Percentiles rank a stretch among this genome's conserved stretches.
phyloP scores from a whole-genome alignment of 192 early-diverging fungal genomes.

The Umbelopsis isabellina region DNA sequence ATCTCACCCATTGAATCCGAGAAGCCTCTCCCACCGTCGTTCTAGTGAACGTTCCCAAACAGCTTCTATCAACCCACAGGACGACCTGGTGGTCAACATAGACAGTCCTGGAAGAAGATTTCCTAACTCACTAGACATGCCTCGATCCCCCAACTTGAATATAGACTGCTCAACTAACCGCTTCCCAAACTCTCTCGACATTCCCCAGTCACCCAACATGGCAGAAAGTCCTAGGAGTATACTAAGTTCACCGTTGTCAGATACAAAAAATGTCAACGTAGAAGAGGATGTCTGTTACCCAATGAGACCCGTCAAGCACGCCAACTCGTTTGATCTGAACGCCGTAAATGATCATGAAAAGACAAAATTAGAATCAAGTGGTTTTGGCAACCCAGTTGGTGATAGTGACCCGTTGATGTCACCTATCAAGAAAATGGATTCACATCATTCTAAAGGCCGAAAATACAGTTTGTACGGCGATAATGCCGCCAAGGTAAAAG shows the following conservation, averaged over 20 bases:
- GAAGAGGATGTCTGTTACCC: constrained; percentile 15
- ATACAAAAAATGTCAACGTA: constrained; percentile 4
- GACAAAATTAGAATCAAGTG: not conserved
- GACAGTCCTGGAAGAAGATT: constrained; percentile 5
- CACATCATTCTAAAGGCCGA: not conserved
- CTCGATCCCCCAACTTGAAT: not conserved
- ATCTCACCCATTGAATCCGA: not conserved
- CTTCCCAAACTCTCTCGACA: constrained; percentile 5
- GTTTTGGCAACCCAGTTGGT: not conserved
- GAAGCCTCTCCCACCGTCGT: not conserved
- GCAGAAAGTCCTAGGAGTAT: constrained; percentile 1
- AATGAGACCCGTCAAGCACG: not conserved
- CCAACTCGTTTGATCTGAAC: constrained; percentile 1
- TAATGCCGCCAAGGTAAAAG: constrained; percentile 10
- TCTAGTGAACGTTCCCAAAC: not conserved
- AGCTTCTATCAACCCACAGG: not conserved
- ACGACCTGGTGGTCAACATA: not conserved
- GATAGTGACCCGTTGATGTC: not conserved
- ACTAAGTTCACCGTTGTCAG: not conserved
- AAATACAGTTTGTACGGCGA: constrained; percentile 10
- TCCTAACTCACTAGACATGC: not conserved
- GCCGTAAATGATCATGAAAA: constrained; percentile 19
- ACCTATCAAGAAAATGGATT: constrained; percentile 4
- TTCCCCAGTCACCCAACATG: not conserved
- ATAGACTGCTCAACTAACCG: not conserved